Percentiles rank a stretch among this genome's conserved stretches.
These are phyloP conservation scores for Alloascoidea hylecoeti DNA, from an alignment of 805 yeast genomes.

Conservation along the genomic window DNA sequence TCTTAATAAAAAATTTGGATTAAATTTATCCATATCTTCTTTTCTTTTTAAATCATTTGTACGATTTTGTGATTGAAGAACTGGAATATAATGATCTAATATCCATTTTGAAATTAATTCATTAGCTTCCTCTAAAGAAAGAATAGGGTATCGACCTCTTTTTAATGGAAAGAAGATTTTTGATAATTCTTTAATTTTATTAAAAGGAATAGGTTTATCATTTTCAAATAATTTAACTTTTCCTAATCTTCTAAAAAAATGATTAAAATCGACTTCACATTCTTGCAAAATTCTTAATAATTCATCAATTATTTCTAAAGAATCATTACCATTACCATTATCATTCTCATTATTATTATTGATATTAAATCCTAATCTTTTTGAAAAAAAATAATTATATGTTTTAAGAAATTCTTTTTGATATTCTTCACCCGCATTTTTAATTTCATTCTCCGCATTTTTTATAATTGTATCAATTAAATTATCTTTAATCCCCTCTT, in stretches of 20 bases:
- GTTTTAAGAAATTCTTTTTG: constrained; percentile 43
- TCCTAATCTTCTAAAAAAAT: constrained; percentile 59
- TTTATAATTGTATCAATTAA: constrained; percentile 33
- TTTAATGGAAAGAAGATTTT: constrained; percentile 17
- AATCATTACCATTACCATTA: constrained; percentile 11
- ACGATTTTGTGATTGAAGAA: constrained; percentile 23
- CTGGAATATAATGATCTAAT: constrained; percentile 23
- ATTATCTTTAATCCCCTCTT: constrained; percentile 30
- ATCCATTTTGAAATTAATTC: constrained; percentile 43
- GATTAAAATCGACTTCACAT: constrained; percentile 65
- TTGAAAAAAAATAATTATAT: constrained; percentile 42
- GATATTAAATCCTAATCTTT: constrained; percentile 47
- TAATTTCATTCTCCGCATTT: constrained; percentile 55
- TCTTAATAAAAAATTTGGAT: constrained; percentile 75
- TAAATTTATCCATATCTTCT: constrained; percentile 28
- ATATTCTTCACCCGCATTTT: constrained; percentile 48
- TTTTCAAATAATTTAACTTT: constrained; percentile 23
- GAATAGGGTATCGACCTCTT: constrained; percentile 16
- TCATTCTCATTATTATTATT: constrained; percentile 24
- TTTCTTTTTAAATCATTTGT: constrained; percentile 24
- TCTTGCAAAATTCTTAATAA: constrained; percentile 44
- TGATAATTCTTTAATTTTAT: constrained; percentile 5
- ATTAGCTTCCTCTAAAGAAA: constrained; percentile 18
- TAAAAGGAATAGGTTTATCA: constrained; percentile 11
- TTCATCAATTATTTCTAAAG: constrained; percentile 31